Evolutionary conservation across 2,329 filamentous ascomycete species (phyloP).

Genomic region (Westerdykella ornata): DNA sequence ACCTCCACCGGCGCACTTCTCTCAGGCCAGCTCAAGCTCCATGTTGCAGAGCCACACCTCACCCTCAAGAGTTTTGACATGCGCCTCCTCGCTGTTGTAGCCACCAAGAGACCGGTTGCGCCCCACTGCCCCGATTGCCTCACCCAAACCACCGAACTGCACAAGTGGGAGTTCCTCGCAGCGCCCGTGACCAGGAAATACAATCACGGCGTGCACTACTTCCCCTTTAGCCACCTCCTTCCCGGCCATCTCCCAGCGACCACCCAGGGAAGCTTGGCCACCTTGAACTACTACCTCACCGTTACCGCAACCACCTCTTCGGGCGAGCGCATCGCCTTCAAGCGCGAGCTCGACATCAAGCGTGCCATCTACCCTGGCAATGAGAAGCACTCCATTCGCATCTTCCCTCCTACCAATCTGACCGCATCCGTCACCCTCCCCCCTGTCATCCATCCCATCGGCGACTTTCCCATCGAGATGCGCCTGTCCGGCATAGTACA

Average conservation of each 20-base stretch:
- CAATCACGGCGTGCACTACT: slow-evolving; percentile 58
- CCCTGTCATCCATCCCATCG: slow-evolving; percentile 78
- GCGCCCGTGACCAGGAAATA: slow-evolving; percentile 24
- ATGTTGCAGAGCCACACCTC: slow-evolving; percentile 60
- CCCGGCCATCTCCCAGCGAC: slow-evolving; percentile 79
- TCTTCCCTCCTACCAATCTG: slow-evolving; percentile 94
- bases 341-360: slow-evolving; percentile 64
- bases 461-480: slow-evolving; percentile 71
- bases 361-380: slow-evolving; percentile 71
- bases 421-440: slow-evolving; percentile 77
- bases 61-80: slow-evolving; percentile 66
- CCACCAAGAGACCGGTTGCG: slow-evolving; percentile 75
- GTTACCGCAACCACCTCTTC: slow-evolving; percentile 49
- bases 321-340: slow-evolving; percentile 58
- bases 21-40: slow-evolving; percentile 72
- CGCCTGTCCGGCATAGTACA: slow-evolving; percentile 80
- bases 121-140: slow-evolving; percentile 72
- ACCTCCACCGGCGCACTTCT: slow-evolving; percentile 78
- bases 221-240: slow-evolving; percentile 84
- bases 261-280: slow-evolving; percentile 65
- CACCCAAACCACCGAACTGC: slow-evolving; percentile 64
- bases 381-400: slow-evolving; percentile 83
- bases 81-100: slow-evolving; percentile 61
- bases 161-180: slow-evolving; percentile 66
- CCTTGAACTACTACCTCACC: slow-evolving; percentile 68